A percentile compares a stretch with the other conserved stretches of the same genome.
These are phyloP conservation scores for Beauveria sp. DNA, from an alignment of 2,329 filamentous ascomycete species.

Conservation along the genomic window DNA sequence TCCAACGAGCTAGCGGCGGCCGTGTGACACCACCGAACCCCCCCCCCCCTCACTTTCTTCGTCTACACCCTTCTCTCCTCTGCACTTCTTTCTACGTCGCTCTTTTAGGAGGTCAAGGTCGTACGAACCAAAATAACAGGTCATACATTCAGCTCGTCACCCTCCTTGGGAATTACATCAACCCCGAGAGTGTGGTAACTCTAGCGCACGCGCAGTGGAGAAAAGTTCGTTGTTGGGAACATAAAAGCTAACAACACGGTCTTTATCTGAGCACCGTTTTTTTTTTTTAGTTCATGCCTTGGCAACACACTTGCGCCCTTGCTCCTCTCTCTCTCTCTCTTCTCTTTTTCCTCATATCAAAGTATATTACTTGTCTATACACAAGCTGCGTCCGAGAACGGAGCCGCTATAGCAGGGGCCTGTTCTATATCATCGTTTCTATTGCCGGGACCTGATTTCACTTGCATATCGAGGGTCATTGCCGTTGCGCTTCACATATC, in stretches of 20 bases:
- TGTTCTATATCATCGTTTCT: not conserved
- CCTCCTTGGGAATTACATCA: not conserved
- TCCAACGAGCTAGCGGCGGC: not conserved
- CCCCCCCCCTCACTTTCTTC: not conserved
- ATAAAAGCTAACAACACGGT: conserved; percentile 1
- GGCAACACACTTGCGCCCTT: not conserved
- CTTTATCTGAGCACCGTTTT: not conserved
- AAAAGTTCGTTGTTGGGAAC: not conserved
- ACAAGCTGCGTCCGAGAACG: not conserved
- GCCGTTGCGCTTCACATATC: not conserved
- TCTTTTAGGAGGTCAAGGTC: not conserved
- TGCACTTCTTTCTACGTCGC: not conserved
- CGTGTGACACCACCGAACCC: not conserved
- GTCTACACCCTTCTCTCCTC: not conserved
- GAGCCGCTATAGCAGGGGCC: not conserved
- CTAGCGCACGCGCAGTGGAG: not conserved
- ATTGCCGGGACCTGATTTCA: not conserved
- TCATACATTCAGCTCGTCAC: not conserved
- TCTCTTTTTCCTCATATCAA: not conserved
- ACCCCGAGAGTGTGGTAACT: not conserved
- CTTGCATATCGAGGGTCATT: not conserved
- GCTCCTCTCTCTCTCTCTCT: not conserved
- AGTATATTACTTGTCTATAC: not conserved
- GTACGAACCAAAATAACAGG: not conserved
- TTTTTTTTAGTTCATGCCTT: not conserved